phyloP scores from a whole-genome alignment of 2,329 filamentous ascomycete species.

The Kalmusia sp. region DNA sequence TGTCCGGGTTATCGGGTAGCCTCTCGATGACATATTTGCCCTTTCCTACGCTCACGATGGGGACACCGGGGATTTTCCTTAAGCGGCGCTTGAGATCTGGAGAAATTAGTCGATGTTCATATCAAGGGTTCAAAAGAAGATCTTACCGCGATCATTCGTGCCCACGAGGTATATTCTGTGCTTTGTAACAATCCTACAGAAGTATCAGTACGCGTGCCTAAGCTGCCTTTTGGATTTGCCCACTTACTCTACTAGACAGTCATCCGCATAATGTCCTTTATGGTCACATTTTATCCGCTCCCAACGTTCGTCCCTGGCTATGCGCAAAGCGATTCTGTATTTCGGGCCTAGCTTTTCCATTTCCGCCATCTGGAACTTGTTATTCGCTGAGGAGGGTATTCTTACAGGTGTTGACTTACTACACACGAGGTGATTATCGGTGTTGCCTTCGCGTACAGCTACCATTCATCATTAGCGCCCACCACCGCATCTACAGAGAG shows the following conservation, averaged over 20 bases:
- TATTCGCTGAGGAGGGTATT: background rate
- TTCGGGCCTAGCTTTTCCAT: slow-evolving; percentile 86
- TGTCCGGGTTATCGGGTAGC: slow-evolving; percentile 81
- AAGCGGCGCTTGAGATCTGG: slow-evolving; percentile 73
- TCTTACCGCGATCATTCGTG: slow-evolving; percentile 67
- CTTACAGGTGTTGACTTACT: slow-evolving; percentile 51
- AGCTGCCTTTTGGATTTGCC: no score
- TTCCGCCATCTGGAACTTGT: no score
- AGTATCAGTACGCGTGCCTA: no score
- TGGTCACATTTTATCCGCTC: slow-evolving; percentile 87
- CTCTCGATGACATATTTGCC: slow-evolving; percentile 96
- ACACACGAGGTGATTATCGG: slow-evolving; percentile 81
- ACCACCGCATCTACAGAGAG: no score
- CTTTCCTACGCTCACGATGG: slow-evolving; percentile 80
- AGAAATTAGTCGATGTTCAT: no score
- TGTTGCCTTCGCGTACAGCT: slow-evolving; percentile 89
- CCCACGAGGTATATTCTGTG: slow-evolving; percentile 55
- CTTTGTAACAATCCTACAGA: slow-evolving; percentile 55
- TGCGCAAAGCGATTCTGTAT: slow-evolving; percentile 83
- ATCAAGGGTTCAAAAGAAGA: no score
- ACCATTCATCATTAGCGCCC: no score
- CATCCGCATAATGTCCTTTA: slow-evolving; percentile 86
- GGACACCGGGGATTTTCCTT: slow-evolving; percentile 80
- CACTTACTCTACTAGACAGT: slow-evolving; percentile 58
- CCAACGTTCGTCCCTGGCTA: slow-evolving; percentile 90